Evolutionary conservation across 139 green algal genomes (phyloP), one percentile per base, ranked within the genome.

Genomic region (Protoeuglena noctilucae): DNA sequence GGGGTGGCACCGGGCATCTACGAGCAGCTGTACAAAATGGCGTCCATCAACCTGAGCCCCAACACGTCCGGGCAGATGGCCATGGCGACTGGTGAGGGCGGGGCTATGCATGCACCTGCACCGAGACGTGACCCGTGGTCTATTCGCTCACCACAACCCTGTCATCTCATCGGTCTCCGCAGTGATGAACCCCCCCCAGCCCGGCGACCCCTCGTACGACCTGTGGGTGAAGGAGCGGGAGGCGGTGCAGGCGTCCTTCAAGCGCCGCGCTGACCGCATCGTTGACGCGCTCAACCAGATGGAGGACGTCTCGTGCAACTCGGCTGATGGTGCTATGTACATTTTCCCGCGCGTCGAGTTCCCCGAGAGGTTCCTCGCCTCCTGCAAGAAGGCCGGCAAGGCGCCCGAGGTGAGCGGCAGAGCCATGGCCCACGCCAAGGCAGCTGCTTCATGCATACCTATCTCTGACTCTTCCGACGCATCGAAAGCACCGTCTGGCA

Each of bases 11-110:
- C 54, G 2, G 66, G 59, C 1, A 66, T 90, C 12, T 64, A 69
- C 53, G 79, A 84, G 1, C 69, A 94, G 73, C 63, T 96, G 52
- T 76, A 86, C 34, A 96, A 97, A 78, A 67, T 93, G 18, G 70
- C 75, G 12, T 89, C 73, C 64, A 86, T 97, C 79, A 87, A 79
- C 61, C 73, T 97, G 25, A 94, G 86, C 69, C 80, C 86, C 45
- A 95, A 95, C 70, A 53, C 92, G 7, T 68, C 53, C 6, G 88
- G 88, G 7, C 89, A 97, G 65, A 81, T 93, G 40, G 69, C 66
- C 64, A 87, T 82, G 61, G 77, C 80, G n/a, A n/a, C n/a, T n/a
- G n/a, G n/a, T n/a, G n/a, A n/a, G n/a, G n/a, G n/a, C n/a, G n/a
- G n/a, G n/a, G 1, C 58, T 94, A 28, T 82, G 93, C 58, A 85